These are phyloP conservation scores for Thalassiosira ordinaria DNA, from an alignment of 352 stramenopile species.

Conservation along the genomic window DNA sequence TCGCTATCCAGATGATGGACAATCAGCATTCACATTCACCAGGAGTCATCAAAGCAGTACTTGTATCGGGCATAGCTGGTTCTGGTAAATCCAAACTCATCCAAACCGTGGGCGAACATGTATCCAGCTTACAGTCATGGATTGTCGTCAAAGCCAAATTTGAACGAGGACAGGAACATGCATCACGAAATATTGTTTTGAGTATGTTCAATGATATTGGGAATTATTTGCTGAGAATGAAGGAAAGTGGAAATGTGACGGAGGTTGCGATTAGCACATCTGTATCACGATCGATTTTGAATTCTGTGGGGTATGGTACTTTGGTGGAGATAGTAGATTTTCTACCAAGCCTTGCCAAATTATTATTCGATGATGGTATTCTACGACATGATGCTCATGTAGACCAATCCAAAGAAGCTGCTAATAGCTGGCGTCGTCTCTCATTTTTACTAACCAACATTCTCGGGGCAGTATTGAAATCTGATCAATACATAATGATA, in stretches of 20 bases:
- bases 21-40: background rate
- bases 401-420: background rate
- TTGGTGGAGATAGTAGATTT: constrained; percentile 2
- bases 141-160: constrained; percentile 26
- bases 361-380: constrained; percentile 11
- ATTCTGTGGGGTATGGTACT: background rate
- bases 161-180: constrained; percentile 14
- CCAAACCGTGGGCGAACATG: background rate
- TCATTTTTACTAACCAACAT: constrained; percentile 17
- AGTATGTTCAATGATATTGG: constrained; percentile 13
- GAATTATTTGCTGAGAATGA: constrained; percentile 8
- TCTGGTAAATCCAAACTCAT: constrained; percentile 12
- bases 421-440: background rate
- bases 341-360: constrained; percentile 16
- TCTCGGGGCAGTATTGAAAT: constrained; percentile 14
- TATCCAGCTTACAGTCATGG: constrained; percentile 4
- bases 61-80: constrained; percentile 17
- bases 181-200: background rate
- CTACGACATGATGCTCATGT: background rate
- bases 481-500: constrained; percentile 11
- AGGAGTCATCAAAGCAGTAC: background rate
- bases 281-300: background rate
- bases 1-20: constrained; percentile 24
- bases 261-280: background rate
- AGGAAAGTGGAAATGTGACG: background rate